phyloP scores from a whole-genome alignment of 2,329 filamentous ascomycete genomes.

The Sporothrix protearum region DNA sequence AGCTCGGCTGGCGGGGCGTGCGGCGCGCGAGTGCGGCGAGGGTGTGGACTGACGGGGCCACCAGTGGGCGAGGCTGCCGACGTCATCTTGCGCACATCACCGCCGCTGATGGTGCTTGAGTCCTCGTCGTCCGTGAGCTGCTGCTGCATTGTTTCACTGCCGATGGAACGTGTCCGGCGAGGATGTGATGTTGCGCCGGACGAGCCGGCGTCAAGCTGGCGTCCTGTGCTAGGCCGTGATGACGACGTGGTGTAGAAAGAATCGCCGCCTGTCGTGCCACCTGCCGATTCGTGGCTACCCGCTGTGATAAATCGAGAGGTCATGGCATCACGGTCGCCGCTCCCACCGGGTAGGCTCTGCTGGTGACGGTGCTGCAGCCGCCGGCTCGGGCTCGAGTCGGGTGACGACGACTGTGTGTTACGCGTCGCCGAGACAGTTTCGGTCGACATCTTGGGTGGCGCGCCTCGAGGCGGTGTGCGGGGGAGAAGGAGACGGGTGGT shows the following conservation, averaged over 20 bases:
- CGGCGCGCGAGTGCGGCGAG: conserved; percentile 22
- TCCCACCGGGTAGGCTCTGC: conserved; percentile 36
- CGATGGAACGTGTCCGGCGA: conserved; percentile 13
- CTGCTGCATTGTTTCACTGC: neutral
- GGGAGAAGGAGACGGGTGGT: conserved; percentile 44
- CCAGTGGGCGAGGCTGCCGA: neutral
- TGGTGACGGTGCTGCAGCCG: conserved; percentile 25
- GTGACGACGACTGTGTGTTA: conserved; percentile 34
- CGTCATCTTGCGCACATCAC: neutral
- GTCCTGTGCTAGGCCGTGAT: conserved; percentile 26
- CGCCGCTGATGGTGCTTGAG: neutral
- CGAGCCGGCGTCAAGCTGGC: conserved; percentile 15
- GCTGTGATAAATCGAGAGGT: conserved; percentile 58
- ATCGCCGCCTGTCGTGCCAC: conserved; percentile 48
- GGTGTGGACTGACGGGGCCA: neutral
- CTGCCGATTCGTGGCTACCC: conserved; percentile 41
- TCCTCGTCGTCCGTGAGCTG: conserved; percentile 13
- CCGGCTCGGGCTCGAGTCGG: conserved; percentile 31
- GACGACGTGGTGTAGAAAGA: conserved; percentile 48
- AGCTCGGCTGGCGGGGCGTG: conserved; percentile 46
- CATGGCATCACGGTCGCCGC: conserved; percentile 46
- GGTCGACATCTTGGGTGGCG: conserved; percentile 62
- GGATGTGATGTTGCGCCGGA: neutral
- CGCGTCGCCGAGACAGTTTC: conserved; percentile 40
- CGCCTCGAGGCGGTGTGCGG: conserved; percentile 58